Evolutionary conservation across 1,139 yeast genomes (phyloP), one percentile per base, ranked within the genome.

Genomic region (Zygoascus sp.): DNA sequence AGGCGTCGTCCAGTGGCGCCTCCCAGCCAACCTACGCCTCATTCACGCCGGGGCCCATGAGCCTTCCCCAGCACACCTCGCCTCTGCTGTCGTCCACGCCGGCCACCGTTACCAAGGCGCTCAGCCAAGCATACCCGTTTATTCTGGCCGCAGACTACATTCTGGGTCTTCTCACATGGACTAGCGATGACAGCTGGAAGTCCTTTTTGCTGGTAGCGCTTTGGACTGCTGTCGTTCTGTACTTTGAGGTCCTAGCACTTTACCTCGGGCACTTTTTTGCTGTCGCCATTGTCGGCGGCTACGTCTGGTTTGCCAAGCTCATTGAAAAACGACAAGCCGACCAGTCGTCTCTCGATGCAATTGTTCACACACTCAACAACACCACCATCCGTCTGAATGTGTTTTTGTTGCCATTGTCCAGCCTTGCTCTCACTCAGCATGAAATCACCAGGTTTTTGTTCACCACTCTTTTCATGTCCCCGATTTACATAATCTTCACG

Each of bases 311-410:
- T 42, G 63, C 70, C 48, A 69, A 69, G 35, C 48, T 51, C 32
- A 58, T 62, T 8, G 59, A 53, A 36, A 63, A 62, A 46, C 82
- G 81, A 53, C 79, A 87, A 45, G 75, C 73, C 32, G 70, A 73
- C 42, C 80, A 81, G 53, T 95, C 97, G 4, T 86, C 96, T 0
- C 70, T 92, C 53, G 97, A 92, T 63, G 94, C 88, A 53, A 86
- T 89, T 45, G 83, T 90, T n/a, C 88, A 81, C 53, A 77, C 86
- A 8, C 75, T 92, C 61, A 80, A 92, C 3, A 76, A 83, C 32
- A 81, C 89, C 1, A 80, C 89, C 47, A 74, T 83, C 45, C 81
- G 90, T 59, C 80, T 87, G 17, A 95, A 88, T 58, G 69, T 88
- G 63, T 72, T 90, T 47, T 70, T 89, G 47, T 75, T 81, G 38